phyloP scores from a whole-genome alignment of 805 yeast species.

The Starmerella etchellsii region DNA sequence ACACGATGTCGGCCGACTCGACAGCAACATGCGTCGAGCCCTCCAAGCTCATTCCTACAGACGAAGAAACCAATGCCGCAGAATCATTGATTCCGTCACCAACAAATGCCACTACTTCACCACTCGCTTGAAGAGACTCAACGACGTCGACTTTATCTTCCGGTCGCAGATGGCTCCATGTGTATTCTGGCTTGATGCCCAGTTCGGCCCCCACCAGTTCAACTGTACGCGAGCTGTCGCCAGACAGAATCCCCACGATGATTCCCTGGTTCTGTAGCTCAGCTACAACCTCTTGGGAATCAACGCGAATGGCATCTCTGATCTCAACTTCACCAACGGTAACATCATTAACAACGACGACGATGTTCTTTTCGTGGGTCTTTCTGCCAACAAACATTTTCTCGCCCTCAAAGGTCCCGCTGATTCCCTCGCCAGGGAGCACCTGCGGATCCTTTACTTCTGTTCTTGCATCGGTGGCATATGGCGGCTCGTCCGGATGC shows the following conservation, averaged over 20 bases:
- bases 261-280: slow-evolving; percentile 41
- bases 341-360: slow-evolving; percentile 44
- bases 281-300: slow-evolving; percentile 47
- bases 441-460: neutral
- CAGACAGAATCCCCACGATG: slow-evolving; percentile 76
- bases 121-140: slow-evolving; percentile 36
- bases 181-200: slow-evolving; percentile 50
- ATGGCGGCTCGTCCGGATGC: slow-evolving; percentile 8
- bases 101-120: slow-evolving; percentile 56
- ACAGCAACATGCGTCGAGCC: slow-evolving; percentile 93
- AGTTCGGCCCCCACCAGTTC: slow-evolving; percentile 48
- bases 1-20: slow-evolving; percentile 88
- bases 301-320: slow-evolving; percentile 53
- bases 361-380: slow-evolving; percentile 36
- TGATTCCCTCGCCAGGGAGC: slow-evolving; percentile 12
- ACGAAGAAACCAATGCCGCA: slow-evolving; percentile 82
- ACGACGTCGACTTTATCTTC: slow-evolving; percentile 61
- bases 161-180: slow-evolving; percentile 69
- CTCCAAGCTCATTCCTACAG: slow-evolving; percentile 81
- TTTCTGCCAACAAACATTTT: slow-evolving; percentile 43
- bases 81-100: slow-evolving; percentile 99
- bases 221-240: slow-evolving; percentile 62
- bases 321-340: slow-evolving; percentile 57
- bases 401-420: slow-evolving; percentile 6
- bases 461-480: neutral